phyloP scores from a whole-genome alignment of 176 grass and related monocot species.

The Oryza nivara region DNA sequence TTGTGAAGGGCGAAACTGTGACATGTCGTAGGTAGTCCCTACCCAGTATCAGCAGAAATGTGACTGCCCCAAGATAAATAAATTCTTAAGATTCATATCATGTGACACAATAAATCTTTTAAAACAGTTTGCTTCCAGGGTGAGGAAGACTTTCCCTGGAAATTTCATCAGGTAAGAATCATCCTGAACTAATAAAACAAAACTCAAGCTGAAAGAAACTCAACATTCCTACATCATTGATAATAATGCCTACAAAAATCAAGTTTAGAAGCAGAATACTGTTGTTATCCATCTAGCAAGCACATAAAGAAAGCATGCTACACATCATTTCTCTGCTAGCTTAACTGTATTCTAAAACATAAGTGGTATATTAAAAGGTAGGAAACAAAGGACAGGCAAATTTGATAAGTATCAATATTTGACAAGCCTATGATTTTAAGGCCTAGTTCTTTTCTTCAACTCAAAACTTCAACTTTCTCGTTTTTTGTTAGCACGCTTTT shows the following conservation, averaged over 20 bases:
- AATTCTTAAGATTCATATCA: slow-evolving; percentile 9
- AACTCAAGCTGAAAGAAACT: neutral
- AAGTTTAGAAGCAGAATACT: neutral
- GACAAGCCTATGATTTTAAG: neutral
- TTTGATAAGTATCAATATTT: neutral
- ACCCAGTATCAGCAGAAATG: slow-evolving; percentile 5
- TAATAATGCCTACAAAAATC: slow-evolving; percentile 16
- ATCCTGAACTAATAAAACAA: neutral
- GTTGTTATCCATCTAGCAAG: neutral
- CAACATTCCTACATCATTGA: neutral
- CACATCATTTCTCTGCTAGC: neutral
- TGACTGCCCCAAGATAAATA: neutral
- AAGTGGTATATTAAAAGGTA: neutral
- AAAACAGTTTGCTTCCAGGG: slow-evolving; percentile 1
- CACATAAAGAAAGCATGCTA: neutral
- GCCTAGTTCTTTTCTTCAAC: too few species aligned
- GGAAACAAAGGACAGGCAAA: neutral
- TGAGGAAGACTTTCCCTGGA: neutral
- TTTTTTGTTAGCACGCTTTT: too few species aligned
- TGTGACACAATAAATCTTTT: neutral
- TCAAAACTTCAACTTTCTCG: too few species aligned
- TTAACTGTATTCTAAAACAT: neutral
- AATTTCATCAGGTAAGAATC: slow-evolving; percentile 2
- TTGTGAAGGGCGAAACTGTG: slow-evolving; percentile 26
- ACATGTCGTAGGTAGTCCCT: slow-evolving; percentile 34